Evolutionary conservation across 345 rosid genomes (phyloP).

Genomic region (Psidium guajava): DNA sequence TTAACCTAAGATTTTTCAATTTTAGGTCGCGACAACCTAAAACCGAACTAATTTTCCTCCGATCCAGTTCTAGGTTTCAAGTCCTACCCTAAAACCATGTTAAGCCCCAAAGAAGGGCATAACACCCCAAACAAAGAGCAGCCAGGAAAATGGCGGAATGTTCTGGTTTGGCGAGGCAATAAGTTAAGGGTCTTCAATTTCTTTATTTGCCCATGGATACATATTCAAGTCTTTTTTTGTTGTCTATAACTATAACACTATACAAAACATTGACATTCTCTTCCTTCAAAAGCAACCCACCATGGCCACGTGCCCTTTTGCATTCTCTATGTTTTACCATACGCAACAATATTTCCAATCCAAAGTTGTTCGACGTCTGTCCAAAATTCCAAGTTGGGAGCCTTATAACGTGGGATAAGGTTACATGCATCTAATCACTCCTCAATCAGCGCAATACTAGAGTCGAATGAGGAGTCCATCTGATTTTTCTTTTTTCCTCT

Average conservation of each 20-base stretch:
- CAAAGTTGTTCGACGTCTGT: background rate
- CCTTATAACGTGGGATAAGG: background rate
- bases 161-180: background rate
- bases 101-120: background rate
- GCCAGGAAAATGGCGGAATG: background rate
- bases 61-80: no score
- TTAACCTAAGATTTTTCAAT: no score
- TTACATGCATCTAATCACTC: background rate
- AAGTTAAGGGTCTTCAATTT: background rate
- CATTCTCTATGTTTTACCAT: background rate
- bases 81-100: no score
- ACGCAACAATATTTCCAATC: background rate
- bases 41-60: no score
- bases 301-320: background rate
- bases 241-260: background rate
- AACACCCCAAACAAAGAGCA: background rate
- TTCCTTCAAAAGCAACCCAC: background rate
- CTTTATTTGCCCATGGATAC: background rate
- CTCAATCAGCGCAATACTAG: background rate
- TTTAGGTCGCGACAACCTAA: no score
- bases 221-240: background rate
- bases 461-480: background rate
- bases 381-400: background rate
- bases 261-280: background rate
- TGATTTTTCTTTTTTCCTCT: background rate